Percentiles rank a stretch among this genome's conserved stretches.
Evolutionary conservation across 2,329 filamentous ascomycete species (phyloP).

Genomic region (Fonsecaea nubica): DNA sequence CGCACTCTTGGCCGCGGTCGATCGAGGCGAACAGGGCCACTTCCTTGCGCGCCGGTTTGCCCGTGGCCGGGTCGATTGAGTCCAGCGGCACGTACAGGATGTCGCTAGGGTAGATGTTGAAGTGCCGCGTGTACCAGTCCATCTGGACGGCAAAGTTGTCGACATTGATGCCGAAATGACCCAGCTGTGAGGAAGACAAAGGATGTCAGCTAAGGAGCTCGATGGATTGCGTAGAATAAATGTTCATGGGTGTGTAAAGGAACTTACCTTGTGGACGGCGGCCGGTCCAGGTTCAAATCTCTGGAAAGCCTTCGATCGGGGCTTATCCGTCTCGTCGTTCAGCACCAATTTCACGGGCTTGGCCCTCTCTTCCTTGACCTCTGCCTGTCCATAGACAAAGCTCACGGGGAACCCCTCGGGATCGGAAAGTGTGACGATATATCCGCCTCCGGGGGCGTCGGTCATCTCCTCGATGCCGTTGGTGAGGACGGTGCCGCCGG

Average conservation of each 20-base stretch:
- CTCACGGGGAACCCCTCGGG: constrained; percentile 42
- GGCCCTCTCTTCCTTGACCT: constrained; percentile 30
- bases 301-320: constrained; percentile 49
- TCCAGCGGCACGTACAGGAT: constrained; percentile 48
- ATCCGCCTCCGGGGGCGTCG: constrained; percentile 40
- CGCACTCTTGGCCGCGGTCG: constrained; percentile 54
- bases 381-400: constrained; percentile 39
- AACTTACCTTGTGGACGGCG: constrained; percentile 53
- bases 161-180: constrained; percentile 56
- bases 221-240: background rate
- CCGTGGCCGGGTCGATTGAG: constrained; percentile 29
- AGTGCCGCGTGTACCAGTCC: constrained; percentile 55
- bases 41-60: constrained; percentile 36
- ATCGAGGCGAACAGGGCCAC: constrained; percentile 58
- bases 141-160: constrained; percentile 47
- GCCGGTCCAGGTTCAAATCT: constrained; percentile 56
- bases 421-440: constrained; percentile 39
- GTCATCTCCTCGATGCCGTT: constrained; percentile 39
- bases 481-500: constrained; percentile 31
- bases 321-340: constrained; percentile 50
- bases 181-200: constrained; percentile 42
- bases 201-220: background rate
- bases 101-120: constrained; percentile 57
- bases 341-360: constrained; percentile 44
- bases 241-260: background rate